Evolutionary conservation across 192 early-diverging fungal species (phyloP).

Genomic region (Dissophora globulifera): DNA sequence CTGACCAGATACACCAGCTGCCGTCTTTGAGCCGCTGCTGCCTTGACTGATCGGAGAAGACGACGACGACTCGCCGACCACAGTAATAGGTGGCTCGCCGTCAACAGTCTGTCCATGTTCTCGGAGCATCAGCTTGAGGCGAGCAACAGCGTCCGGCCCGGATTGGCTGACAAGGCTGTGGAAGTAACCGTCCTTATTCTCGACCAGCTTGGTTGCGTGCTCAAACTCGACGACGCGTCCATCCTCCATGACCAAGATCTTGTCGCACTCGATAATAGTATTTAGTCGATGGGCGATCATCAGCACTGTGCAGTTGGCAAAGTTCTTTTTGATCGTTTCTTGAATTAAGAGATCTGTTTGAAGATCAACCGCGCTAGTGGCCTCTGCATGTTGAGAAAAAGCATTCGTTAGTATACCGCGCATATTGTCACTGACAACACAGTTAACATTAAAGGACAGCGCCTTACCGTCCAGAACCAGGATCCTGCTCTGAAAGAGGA

Average conservation of each 20-base stretch:
- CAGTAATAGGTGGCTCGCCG: conserved; percentile 12
- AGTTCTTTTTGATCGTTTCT: conserved; percentile 61
- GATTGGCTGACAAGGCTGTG: conserved; percentile 46
- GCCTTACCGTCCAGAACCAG: conserved; percentile 72
- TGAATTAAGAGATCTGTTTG: conserved; percentile 62
- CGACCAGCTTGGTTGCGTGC: conserved; percentile 43
- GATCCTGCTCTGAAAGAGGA: conserved; percentile 63
- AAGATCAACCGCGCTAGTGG: conserved; percentile 66
- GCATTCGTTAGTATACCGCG: background rate
- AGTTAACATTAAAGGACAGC: background rate
- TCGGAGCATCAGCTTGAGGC: conserved; percentile 40
- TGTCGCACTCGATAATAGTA: conserved; percentile 66
- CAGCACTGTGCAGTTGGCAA: conserved; percentile 65
- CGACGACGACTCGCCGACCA: no score
- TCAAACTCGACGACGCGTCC: conserved; percentile 62
- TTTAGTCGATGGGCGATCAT: conserved; percentile 74
- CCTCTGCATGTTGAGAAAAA: conserved; percentile 42
- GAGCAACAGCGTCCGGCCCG: conserved; percentile 43
- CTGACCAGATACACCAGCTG: background rate
- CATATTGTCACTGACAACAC: background rate
- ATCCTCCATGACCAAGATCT: conserved; percentile 61
- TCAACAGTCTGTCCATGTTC: conserved; percentile 48
- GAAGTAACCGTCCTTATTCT: conserved; percentile 54
- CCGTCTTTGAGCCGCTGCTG: no score
- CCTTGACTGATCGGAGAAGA: no score